A percentile compares a stretch with the other conserved stretches of the same genome.
Evolutionary conservation across 257 asterid species (phyloP).

Genomic region (Penstemon newberryi): DNA sequence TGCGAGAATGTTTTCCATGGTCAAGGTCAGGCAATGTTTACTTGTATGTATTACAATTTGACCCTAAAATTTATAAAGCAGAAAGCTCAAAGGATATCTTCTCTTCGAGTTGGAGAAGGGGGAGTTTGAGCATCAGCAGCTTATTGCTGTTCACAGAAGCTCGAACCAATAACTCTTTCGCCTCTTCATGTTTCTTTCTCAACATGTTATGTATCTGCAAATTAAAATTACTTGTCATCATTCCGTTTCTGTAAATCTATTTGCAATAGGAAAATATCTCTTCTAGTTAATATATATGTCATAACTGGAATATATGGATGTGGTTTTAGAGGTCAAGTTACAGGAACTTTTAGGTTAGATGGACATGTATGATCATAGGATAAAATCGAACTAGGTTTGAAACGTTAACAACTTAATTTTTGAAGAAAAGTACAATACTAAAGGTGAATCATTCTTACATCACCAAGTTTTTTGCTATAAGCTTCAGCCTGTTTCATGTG

Average conservation of each 20-base stretch:
- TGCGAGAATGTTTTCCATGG: constrained; percentile 49
- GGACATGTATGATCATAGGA: background rate
- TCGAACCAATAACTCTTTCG: constrained; percentile 69
- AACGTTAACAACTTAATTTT: background rate
- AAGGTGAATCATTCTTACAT: constrained; percentile 48
- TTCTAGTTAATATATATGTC: background rate
- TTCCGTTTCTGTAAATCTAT: background rate
- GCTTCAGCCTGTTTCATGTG: constrained; percentile 70
- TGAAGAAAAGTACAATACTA: constrained; percentile 15
- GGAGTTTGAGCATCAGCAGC: constrained; percentile 78
- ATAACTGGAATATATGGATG: no score
- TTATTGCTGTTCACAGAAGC: constrained; percentile 79
- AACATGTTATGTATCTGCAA: constrained; percentile 82
- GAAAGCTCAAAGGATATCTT: constrained; percentile 73
- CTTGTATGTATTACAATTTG: constrained; percentile 5
- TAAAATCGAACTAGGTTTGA: background rate
- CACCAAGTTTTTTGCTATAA: constrained; percentile 66
- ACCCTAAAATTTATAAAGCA: constrained; percentile 10
- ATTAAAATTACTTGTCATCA: background rate
- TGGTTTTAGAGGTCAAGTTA: no score
- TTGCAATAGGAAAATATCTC: no score
- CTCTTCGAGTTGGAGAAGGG: constrained; percentile 54
- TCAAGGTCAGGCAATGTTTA: constrained; percentile 44
- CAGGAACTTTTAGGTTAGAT: background rate
- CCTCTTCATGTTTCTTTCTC: constrained; percentile 75